These are phyloP conservation scores for Vanilla planifolia DNA, from an alignment of 106 monocot genomes.

Conservation along the genomic window DNA sequence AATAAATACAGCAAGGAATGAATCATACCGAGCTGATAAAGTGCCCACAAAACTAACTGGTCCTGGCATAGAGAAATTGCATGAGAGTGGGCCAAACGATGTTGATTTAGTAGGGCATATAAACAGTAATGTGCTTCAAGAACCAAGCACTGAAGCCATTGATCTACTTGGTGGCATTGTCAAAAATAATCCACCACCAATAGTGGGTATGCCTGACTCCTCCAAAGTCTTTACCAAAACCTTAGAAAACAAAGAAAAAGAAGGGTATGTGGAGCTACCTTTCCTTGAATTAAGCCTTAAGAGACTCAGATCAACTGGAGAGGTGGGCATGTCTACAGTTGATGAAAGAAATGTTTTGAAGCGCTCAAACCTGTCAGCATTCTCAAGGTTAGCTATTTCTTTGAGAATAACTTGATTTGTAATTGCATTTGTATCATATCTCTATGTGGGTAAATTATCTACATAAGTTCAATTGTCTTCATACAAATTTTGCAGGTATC, in stretches of 20 bases:
- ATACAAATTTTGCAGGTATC: slow-evolving; percentile 42
- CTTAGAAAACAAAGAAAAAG: slow-evolving; percentile 44
- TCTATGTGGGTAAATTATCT: too few relatives aligned
- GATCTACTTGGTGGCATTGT: slow-evolving; percentile 33
- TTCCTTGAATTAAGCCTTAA: slow-evolving; percentile 72
- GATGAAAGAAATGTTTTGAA: slow-evolving; percentile 54
- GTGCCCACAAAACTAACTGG: slow-evolving; percentile 16
- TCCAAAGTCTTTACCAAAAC: slow-evolving; percentile 21
- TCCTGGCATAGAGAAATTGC: slow-evolving; percentile 14
- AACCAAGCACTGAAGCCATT: slow-evolving; percentile 20
- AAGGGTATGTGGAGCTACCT: slow-evolving; percentile 29
- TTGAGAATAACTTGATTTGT: background rate
- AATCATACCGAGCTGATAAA: slow-evolving; percentile 23
- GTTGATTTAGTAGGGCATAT: slow-evolving; percentile 7
- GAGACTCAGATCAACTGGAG: slow-evolving; percentile 44
- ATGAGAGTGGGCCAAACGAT: slow-evolving; percentile 18
- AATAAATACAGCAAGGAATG: slow-evolving; percentile 12
- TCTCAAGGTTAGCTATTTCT: slow-evolving; percentile 53
- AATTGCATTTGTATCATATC: background rate
- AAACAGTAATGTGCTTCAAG: slow-evolving; percentile 12
- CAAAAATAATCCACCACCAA: slow-evolving; percentile 6
- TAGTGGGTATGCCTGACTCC: slow-evolving; percentile 6
- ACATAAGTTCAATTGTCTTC: too few relatives aligned
- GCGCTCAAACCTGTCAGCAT: slow-evolving; percentile 77
- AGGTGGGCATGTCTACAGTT: slow-evolving; percentile 12